Base-by-base conservation (phyloP, 495 filamentous ascomycete species). In the Penicillium diatomitis region DNA sequence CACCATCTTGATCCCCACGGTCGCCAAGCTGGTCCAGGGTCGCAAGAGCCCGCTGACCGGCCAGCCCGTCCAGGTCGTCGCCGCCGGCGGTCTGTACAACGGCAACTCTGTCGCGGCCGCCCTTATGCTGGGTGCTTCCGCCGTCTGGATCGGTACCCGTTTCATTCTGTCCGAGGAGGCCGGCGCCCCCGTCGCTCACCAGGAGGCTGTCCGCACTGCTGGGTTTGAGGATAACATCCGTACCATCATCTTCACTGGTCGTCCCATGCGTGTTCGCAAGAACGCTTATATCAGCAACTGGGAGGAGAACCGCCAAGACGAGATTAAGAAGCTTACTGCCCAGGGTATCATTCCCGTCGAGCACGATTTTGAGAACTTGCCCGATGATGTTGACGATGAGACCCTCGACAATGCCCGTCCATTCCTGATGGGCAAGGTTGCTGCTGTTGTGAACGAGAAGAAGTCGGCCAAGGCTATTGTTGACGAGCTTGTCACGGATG, bases 201-300 rank as follows among this genome's bases (percentile, higher is more conserved):
- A 98, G 73, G 94, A 98, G 75, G 88, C 92, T 46, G 92, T 98
- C 44, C 79, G 84, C 61, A 97, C 92, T 34, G 78, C 90, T 51
- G 81, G 86, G 50, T 95, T 90, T 66, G 87, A 95, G 72, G 92
- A 97, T 67, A 96, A 90, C 56, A 76, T 97, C 59, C 86, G 88
- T 51, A 98, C 92, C 12, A 87, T 96, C 57, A 98, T 98, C 69
- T 98, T 97, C 80, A 98, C 92, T 50, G 90, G 92, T 44, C 88
- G 92, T 40, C 92, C 92, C 37, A 75, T 98, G 51, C 86, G 92
- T 52, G 92, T 98, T 48, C 84, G 90, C 55, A 90, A 81, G 57
- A 98, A 97, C 72, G 57, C 81, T 6, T 98, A 97, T 68, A 96
- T 98, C 61, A 49, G 79, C 60, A 88, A 95, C 75, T 98, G 94